Percentiles rank a stretch among this genome's conserved stretches.
phyloP scores from a whole-genome alignment of 345 rosid species.

The Lumnitzera racemosa region DNA sequence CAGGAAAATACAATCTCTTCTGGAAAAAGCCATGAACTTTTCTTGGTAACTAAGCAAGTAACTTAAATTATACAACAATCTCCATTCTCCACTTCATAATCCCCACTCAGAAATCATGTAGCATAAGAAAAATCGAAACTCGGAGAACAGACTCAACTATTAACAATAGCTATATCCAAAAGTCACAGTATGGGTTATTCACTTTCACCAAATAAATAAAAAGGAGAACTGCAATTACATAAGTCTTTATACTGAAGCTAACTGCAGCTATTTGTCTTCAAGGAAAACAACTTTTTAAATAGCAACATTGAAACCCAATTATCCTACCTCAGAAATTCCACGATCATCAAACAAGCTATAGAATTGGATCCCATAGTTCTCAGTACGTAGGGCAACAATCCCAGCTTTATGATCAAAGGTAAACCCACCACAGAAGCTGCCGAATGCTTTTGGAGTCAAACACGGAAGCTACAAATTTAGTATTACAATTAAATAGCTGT shows the following conservation, averaged over 20 bases:
- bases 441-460: constrained; percentile 42
- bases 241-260: no score
- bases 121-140: not conserved
- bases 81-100: not conserved
- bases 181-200: no score
- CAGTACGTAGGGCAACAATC: constrained; percentile 68
- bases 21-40: no score
- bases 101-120: not conserved
- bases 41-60: not conserved
- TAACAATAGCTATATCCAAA: no score
- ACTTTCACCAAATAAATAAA: not conserved
- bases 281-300: not conserved
- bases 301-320: not conserved
- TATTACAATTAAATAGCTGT: no score
- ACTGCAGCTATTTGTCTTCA: no score
- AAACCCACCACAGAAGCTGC: constrained; percentile 39
- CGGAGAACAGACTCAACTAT: no score
- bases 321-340: constrained; percentile 70
- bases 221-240: not conserved
- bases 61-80: not conserved
- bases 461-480: constrained; percentile 57
- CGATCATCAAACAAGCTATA: constrained; percentile 83
- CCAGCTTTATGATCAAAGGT: constrained; percentile 69
- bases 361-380: constrained; percentile 69
- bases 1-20: no score